phyloP scores from a whole-genome alignment of 164 flowering plant species.

The Vitis cinerea region DNA sequence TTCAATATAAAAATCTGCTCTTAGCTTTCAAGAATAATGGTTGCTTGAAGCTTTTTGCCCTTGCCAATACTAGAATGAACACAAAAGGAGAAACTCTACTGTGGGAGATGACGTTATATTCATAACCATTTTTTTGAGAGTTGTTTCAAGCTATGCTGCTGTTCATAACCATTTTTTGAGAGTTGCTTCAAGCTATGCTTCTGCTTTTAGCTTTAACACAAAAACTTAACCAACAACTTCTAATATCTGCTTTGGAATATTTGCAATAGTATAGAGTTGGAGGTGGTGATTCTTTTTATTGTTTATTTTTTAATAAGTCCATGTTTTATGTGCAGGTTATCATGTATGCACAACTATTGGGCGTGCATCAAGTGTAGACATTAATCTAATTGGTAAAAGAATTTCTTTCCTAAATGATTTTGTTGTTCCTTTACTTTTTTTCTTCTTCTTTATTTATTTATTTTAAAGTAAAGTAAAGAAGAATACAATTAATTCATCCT shows the following conservation, averaged over 20 bases:
- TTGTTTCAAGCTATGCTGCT: too few relatives aligned
- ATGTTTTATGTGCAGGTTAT: conserved; percentile 56
- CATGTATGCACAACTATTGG: conserved; percentile 73
- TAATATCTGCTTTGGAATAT: not conserved
- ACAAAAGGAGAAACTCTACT: too few relatives aligned
- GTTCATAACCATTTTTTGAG: too few relatives aligned
- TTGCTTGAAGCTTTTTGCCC: too few relatives aligned
- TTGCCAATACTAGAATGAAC: too few relatives aligned
- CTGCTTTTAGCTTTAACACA: too few relatives aligned
- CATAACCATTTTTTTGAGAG: too few relatives aligned
- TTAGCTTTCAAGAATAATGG: too few relatives aligned
- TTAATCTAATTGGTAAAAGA: conserved; percentile 56
- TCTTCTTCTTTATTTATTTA: not conserved
- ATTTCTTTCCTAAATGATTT: not conserved
- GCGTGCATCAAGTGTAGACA: conserved; percentile 34
- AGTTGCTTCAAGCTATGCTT: too few relatives aligned
- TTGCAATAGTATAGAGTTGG: not conserved
- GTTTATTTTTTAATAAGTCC: not conserved
- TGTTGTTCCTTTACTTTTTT: not conserved
- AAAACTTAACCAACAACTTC: too few relatives aligned
- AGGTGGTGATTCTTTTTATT: not conserved
- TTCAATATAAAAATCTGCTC: too few relatives aligned
- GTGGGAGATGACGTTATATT: too few relatives aligned
- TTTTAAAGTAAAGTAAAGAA: not conserved
- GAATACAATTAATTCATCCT: not conserved